Conservation (phyloP, 2,329 filamentous ascomycete species). For the Alternaria solani region DNA sequence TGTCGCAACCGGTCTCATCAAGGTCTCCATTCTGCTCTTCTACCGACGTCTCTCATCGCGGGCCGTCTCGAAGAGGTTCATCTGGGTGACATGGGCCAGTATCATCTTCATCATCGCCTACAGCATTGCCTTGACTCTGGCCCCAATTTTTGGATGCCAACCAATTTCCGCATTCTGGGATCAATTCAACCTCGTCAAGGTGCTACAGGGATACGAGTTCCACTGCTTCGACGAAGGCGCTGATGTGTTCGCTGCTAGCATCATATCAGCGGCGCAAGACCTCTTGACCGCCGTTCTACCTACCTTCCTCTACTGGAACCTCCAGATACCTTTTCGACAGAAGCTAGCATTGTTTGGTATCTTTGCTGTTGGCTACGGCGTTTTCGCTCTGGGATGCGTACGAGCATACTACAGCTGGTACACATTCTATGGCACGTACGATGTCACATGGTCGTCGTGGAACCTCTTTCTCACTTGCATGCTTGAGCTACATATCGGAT, state of each 20-base stretch:
- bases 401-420: constrained; percentile 40
- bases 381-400: constrained; percentile 32
- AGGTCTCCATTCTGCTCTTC: constrained; percentile 47
- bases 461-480: constrained; percentile 30
- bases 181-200: constrained; percentile 29
- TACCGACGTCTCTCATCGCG: constrained; percentile 41
- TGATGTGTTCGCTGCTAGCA: constrained; percentile 37
- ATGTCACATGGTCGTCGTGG: constrained; percentile 40
- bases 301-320: constrained; percentile 44
- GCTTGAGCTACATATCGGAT: constrained; percentile 41
- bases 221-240: constrained; percentile 46
- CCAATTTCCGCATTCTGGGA: constrained; percentile 46
- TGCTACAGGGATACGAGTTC: constrained; percentile 34
- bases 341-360: constrained; percentile 43
- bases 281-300: constrained; percentile 43
- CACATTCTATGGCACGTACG: constrained; percentile 42
- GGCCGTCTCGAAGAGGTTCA: constrained; percentile 35
- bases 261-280: constrained; percentile 41
- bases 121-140: constrained; percentile 38
- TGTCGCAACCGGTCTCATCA: constrained; percentile 39
- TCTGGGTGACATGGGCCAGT: constrained; percentile 34
- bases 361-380: constrained; percentile 44
- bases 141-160: constrained; percentile 40
- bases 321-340: constrained; percentile 38
- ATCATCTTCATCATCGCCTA: constrained; percentile 40